phyloP scores from a whole-genome alignment of 352 stramenopile genomes.

The Pythium folliculosum region DNA sequence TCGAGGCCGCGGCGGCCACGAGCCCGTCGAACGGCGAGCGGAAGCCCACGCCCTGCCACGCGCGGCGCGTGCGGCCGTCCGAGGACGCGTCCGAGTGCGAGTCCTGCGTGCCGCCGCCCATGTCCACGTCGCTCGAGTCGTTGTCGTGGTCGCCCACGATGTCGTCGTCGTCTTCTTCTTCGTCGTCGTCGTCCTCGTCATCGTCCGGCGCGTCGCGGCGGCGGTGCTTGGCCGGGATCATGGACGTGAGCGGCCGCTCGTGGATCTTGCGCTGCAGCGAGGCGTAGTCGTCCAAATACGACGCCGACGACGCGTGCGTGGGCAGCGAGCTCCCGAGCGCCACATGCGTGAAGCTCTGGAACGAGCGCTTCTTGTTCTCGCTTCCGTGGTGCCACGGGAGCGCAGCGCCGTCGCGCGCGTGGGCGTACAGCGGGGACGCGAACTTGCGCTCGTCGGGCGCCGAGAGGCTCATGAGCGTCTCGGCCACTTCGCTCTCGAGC shows the following conservation, averaged over 20 bases:
- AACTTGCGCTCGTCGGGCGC: slow-evolving; percentile 73
- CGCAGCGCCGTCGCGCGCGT: slow-evolving; percentile 20
- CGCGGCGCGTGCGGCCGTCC: slow-evolving; percentile 16
- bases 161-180: slow-evolving; percentile 48
- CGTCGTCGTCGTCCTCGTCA: slow-evolving; percentile 42
- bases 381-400: slow-evolving; percentile 47
- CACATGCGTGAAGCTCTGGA: slow-evolving; percentile 37
- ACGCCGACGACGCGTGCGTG: slow-evolving; percentile 35
- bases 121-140: slow-evolving; percentile 35
- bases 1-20: slow-evolving; percentile 56
- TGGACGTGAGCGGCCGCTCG: slow-evolving; percentile 65
- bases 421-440: slow-evolving; percentile 55
- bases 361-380: slow-evolving; percentile 50
- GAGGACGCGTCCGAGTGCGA: slow-evolving; percentile 22
- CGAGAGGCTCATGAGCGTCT: slow-evolving; percentile 82
- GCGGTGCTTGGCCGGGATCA: slow-evolving; percentile 52
- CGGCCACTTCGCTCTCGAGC: slow-evolving; percentile 72
- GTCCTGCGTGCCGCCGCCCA: slow-evolving; percentile 19
- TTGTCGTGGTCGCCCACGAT: slow-evolving; percentile 38
- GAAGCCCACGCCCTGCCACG: slow-evolving; percentile 49
- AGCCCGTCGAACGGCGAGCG: slow-evolving; percentile 71
- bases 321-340: slow-evolving; percentile 51
- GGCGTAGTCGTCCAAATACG: slow-evolving; percentile 51
- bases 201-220: slow-evolving; percentile 37
- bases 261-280: slow-evolving; percentile 62